Base-by-base conservation (phyloP, 139 green algal genomes). In the Pseudopediastrum boryanum region DNA sequence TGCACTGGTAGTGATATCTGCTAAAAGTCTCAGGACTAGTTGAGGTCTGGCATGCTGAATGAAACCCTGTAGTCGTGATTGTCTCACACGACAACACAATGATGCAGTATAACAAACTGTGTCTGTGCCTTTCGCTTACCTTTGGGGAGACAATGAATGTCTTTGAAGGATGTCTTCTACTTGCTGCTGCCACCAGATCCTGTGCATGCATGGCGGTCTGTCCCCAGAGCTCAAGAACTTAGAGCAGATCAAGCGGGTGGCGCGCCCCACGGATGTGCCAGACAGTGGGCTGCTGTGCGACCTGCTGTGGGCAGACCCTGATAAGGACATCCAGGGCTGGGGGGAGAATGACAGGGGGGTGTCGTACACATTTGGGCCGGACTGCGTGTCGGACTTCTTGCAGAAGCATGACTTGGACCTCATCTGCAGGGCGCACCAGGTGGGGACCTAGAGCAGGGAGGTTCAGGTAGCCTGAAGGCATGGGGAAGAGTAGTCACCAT, bases 171-270 rank as follows among this genome's bases (percentile, higher is more conserved):
- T n/a, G n/a, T n/a, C n/a, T n/a, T n/a, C n/a, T 16, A 56, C 46
- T 12, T 56, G 46, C 46, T 56, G 46, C 46, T 56, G 46, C 46
- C 46, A n/a, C 46, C 90, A 96, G 94, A 99, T 99, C 71, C 85
- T 99, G 52, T 99, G 96, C 91, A 99, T 99, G 94, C 96, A 99
- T 79, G 96, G 96, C 35, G 96, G 96, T n/a, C 88, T 99, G 41
- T 98, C 93, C 1, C 96, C 96, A 4, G 96, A 99, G 88, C 86
- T 99, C 29, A 98, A 99, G 84, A 93, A 86, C 0, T 82, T 99
- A 77, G 96, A 99, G 75, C 96, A 99, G 84, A 99, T 99, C 72
- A 98, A 98, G 84, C 92, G 95, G 54, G 95, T 99, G 61, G 88
- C 93, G 36, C 86, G 96, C 19, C 96, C 96, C 4, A 98, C 94